Base-by-base conservation (phyloP, 345 rosid genomes). In the Triadica sebifera region DNA sequence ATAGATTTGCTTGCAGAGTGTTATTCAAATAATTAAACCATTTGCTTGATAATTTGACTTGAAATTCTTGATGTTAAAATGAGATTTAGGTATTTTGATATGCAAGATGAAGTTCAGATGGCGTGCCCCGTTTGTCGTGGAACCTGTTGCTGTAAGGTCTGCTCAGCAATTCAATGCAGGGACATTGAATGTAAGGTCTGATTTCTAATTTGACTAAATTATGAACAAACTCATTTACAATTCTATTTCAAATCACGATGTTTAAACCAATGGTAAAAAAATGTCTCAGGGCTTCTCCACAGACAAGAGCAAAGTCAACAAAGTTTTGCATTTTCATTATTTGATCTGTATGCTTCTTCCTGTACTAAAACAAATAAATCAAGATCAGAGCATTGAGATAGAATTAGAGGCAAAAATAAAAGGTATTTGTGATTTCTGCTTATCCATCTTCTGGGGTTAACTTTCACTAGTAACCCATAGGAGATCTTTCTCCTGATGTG, bases 341-440 rank as follows among this genome's bases (percentile, higher is more conserved):
- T 83, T 92, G 81, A 88, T 89, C 78, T 95, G 97, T 80, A 80
- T 89, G 91, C 94, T 95, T 81, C 99, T 95, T 85, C 98, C 99
- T 73, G 83, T 90, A 46, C 70, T 95, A 70, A 93, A 86, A 73
- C 85, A 85, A 85, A 85, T 95, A 79, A 90, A 93, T 74, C 82
- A 85, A 79, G 91, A 88, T 62, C 87, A 81, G 60, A 82, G 78
- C 67, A 71, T 79, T 60, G 93, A 91, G 87, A 75, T 87, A 66
- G 92, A 89, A 70, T 79, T 81, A 13, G 99, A 91, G 81, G 91
- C 87, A 71, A 88, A 83, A 82, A 45, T 80, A 66, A 87, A 80
- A 90, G 98, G 99, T 89, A 81, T 29, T 69, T 13, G 24, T 51
- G 24, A 45, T 55, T 53, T 75, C 57, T 58, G 50, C 72, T 41